Percentiles rank a stretch among this genome's conserved stretches.
These are phyloP conservation scores for Phaeosphaeriaceae sp. DNA, from an alignment of 2,329 filamentous ascomycete genomes.

Conservation along the genomic window DNA sequence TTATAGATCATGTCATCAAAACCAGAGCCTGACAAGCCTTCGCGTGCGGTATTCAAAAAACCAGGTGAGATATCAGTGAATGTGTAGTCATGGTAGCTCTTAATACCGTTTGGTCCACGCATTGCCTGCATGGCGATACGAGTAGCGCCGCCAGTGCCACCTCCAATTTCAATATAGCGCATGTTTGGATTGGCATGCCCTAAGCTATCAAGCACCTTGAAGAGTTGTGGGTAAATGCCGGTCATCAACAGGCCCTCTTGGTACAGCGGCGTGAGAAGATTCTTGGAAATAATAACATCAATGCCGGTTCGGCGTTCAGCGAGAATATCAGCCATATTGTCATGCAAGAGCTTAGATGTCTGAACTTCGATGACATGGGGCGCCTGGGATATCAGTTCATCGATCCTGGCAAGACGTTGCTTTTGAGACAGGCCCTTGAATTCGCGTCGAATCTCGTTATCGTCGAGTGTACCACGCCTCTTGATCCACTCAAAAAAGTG, in stretches of 20 bases:
- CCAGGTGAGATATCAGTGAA: conserved; percentile 20
- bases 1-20: conserved; percentile 2
- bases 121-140: neutral
- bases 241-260: neutral
- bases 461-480: neutral
- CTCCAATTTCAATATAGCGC: conserved; percentile 42
- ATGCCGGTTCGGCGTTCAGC: neutral
- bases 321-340: neutral
- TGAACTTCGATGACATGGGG: neutral
- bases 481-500: neutral
- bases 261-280: neutral
- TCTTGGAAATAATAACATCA: neutral
- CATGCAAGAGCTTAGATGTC: neutral
- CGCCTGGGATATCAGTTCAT: neutral
- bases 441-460: neutral
- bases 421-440: neutral
- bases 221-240: neutral
- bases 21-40: neutral
- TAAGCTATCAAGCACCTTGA: conserved; percentile 40
- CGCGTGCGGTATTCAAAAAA: conserved; percentile 9
- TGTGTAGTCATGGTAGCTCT: conserved; percentile 16
- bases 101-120: neutral
- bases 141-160: conserved; percentile 16
- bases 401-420: neutral
- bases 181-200: conserved; percentile 46